Base-by-base conservation (phyloP, 2,329 filamentous ascomycete species). In the Sphaerostilbella broomeana region DNA sequence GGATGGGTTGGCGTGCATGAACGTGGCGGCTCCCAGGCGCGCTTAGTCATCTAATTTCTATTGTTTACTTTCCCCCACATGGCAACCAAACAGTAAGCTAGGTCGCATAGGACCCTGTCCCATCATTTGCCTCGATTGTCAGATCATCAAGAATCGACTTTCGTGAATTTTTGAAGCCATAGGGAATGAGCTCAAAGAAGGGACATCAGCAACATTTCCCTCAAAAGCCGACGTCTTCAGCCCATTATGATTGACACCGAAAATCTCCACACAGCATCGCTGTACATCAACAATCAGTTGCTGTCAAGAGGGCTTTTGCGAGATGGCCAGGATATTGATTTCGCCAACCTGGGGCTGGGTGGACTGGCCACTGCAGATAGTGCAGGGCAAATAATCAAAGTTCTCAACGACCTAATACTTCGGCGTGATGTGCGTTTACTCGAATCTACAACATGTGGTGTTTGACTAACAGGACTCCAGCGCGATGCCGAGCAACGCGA, bases 361-460 rank as follows among this genome's bases (percentile, higher is more conserved):
- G 77, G 75, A 13, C 70, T 77, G 25, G 73, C 70, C 28, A 57
- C 60, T 17, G 46, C 55, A 3, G 76, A 74, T 35, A 85, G 84
- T 13, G 90, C 92, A 80, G 83, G 84, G 15, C 78, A 80, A 49
- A 81, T 97, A 52, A 95, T 98, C 65, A 85, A 90, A 57, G 74
- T 98, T 17, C 79, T 98, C 34, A 95, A 98, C 62, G 92, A 98
- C 58, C 65, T 98, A 51, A 86, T 98, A 43, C 61, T 95, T 44
- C 78, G 89, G 50, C 79, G 89, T 69, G 92, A 98, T 60, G 87
- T 94, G 69, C 31, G 60, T 30, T 18, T 15, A 21, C n/a, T 9
- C 12, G 19, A 4, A 21, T n/a, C n/a, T n/a, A n/a, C 24, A 21
- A 15, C 2, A 10, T 4, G n/a, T 7, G 13, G 6, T 19, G 10